These are phyloP conservation scores for Fusarium sp. DNA, from an alignment of 2,329 filamentous ascomycete species.

Conservation along the genomic window DNA sequence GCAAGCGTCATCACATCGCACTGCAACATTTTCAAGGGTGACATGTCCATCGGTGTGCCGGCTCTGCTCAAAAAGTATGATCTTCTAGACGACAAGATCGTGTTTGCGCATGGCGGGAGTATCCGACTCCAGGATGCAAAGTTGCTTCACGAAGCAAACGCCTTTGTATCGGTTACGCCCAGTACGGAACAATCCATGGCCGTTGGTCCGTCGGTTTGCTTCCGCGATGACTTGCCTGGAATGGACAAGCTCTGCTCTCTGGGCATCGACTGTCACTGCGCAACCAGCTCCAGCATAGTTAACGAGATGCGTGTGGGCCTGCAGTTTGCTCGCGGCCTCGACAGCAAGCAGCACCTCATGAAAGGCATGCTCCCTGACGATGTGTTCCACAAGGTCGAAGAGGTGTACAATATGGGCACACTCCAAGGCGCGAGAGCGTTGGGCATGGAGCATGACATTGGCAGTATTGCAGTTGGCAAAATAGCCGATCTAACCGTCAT, in stretches of 20 bases:
- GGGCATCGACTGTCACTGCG: conserved; percentile 6
- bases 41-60: conserved; percentile 1
- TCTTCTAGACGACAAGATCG: conserved; percentile 1
- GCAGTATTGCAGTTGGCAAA: conserved; percentile 7
- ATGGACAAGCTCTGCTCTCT: background rate
- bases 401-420: conserved; percentile 6
- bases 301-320: conserved; percentile 5
- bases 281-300: background rate
- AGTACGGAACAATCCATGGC: conserved; percentile 28
- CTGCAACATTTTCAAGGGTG: background rate
- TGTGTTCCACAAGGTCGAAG: background rate
- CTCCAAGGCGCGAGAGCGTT: conserved; percentile 12
- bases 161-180: conserved; percentile 14
- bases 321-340: background rate
- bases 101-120: conserved; percentile 14
- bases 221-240: background rate
- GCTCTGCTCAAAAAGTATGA: background rate
- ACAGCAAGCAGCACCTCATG: background rate
- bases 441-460: conserved; percentile 1
- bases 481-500: conserved; percentile 4
- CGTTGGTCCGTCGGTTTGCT: conserved; percentile 1
- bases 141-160: background rate
- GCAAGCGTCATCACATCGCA: background rate
- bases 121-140: background rate
- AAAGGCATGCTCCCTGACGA: background rate